phyloP scores from a whole-genome alignment of 1,139 yeast species.

The Debaryomyces nepalensis region DNA sequence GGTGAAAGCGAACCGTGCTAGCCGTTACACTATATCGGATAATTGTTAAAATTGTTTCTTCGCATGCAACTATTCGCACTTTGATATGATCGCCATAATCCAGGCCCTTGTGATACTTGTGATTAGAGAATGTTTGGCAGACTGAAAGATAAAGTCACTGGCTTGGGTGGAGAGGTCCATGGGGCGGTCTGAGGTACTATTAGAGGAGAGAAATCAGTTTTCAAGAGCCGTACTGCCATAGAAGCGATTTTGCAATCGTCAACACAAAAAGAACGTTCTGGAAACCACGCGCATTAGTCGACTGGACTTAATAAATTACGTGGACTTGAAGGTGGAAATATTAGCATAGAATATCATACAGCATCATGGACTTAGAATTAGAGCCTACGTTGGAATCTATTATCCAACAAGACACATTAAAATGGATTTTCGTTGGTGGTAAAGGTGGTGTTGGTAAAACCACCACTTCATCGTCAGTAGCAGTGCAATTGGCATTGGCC shows the following conservation, averaged over 20 bases:
- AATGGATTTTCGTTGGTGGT: conserved; percentile 98
- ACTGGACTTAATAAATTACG: neutral
- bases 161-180: too few species aligned
- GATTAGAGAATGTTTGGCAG: too few species aligned
- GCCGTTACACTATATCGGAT: conserved; percentile 84
- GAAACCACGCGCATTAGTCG: conserved; percentile 8
- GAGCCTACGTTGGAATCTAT: conserved; percentile 75
- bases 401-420: conserved; percentile 68
- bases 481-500: conserved; percentile 84
- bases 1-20: conserved; percentile 84
- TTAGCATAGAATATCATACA: neutral
- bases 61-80: too few species aligned
- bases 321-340: neutral
- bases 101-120: too few species aligned
- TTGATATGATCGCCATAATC: too few species aligned
- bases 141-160: too few species aligned
- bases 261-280: conserved; percentile 8
- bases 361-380: conserved; percentile 48
- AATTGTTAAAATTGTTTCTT: too few species aligned
- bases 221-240: too few species aligned
- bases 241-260: conserved; percentile 7
- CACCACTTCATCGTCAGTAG: conserved; percentile 93
- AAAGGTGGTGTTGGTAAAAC: conserved; percentile 99
- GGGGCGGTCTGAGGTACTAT: too few species aligned
- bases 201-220: too few species aligned